Evolutionary conservation across 768 basidiomycete species (phyloP).

Genomic region (Mycena latifolia): DNA sequence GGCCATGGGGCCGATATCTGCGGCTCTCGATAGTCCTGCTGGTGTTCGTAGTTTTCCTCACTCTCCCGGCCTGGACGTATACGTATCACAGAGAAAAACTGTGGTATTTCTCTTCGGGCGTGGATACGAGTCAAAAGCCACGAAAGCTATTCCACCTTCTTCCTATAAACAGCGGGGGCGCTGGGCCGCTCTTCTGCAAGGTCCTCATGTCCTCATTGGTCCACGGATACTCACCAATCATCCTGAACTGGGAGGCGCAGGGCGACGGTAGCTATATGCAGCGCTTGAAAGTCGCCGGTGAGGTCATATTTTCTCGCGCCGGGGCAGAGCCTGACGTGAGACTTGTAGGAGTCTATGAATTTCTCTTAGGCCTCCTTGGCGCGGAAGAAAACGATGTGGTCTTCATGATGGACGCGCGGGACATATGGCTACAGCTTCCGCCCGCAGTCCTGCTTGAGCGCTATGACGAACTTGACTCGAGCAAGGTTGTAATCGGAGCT

Average conservation of each 20-base stretch:
- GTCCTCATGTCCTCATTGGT: slow-evolving; percentile 29
- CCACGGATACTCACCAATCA: slow-evolving; percentile 30
- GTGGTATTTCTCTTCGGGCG: neutral
- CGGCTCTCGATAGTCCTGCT: neutral
- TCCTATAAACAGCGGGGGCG: slow-evolving; percentile 3
- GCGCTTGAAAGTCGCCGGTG: slow-evolving; percentile 31
- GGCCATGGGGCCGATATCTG: neutral
- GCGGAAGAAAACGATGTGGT: slow-evolving; percentile 25
- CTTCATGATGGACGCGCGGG: slow-evolving; percentile 34
- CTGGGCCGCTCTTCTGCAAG: slow-evolving; percentile 25
- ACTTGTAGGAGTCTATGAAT: slow-evolving; percentile 23
- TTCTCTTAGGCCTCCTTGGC: slow-evolving; percentile 2
- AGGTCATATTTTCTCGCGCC: neutral
- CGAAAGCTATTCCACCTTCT: slow-evolving; percentile 16
- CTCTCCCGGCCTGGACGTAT: neutral
- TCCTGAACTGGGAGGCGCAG: slow-evolving; percentile 31
- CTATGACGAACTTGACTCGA: slow-evolving; percentile 14
- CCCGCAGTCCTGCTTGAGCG: slow-evolving; percentile 21
- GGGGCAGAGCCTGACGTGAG: neutral
- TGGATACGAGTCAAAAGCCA: neutral
- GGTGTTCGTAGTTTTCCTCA: neutral
- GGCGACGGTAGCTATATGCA: slow-evolving; percentile 27
- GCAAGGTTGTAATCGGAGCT: slow-evolving; percentile 24
- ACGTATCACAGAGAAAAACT: neutral
- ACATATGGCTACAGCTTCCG: slow-evolving; percentile 32